phyloP scores from a whole-genome alignment of 768 basidiomycete genomes.

The Suillus sp. region DNA sequence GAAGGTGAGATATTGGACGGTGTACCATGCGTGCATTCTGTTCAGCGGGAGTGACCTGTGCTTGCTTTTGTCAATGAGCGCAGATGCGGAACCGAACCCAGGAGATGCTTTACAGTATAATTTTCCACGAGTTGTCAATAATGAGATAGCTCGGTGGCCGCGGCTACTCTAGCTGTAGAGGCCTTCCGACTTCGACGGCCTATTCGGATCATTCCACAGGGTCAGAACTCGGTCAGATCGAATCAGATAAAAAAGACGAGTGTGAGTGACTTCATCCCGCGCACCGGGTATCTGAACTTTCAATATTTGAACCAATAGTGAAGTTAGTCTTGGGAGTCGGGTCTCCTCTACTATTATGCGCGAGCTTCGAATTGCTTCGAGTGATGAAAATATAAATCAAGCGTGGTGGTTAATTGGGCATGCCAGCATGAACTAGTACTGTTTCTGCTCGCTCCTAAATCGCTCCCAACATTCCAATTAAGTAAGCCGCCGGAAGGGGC shows the following conservation, averaged over 20 bases:
- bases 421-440: no score
- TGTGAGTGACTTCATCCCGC: no score
- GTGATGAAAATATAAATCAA: background rate
- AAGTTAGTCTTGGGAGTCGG: background rate
- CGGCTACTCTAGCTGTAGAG: no score
- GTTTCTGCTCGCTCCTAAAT: background rate
- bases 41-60: background rate
- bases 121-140: background rate
- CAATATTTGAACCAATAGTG: no score
- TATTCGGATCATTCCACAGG: background rate
- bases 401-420: no score
- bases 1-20: background rate
- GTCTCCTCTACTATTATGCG: background rate
- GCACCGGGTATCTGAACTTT: no score
- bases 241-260: background rate
- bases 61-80: background rate
- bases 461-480: background rate
- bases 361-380: background rate
- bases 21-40: no score
- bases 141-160: no score
- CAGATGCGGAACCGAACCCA: no score
- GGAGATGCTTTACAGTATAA: background rate
- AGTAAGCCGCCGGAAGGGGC: background rate
- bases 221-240: background rate
- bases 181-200: background rate